Percentiles rank a stretch among this genome's conserved stretches.
Conservation (phyloP, 106 monocot genomes). For the Ottelia alismoides region DNA sequence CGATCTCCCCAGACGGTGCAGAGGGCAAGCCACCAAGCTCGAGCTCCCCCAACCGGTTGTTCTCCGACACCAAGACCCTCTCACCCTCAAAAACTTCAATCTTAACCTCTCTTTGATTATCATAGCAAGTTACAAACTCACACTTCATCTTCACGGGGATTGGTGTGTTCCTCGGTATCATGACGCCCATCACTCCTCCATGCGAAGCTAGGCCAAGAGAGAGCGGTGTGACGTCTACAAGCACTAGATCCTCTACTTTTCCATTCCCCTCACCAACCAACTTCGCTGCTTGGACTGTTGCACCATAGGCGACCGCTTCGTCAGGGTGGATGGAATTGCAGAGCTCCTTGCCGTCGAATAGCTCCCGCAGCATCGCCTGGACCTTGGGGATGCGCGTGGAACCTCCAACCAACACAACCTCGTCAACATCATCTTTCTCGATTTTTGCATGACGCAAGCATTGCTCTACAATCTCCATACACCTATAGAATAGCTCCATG, state of each 20-base stretch:
- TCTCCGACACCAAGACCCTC: constrained; percentile 1
- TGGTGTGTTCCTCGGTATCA: no score
- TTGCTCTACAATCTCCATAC: constrained; percentile 51
- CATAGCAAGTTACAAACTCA: constrained; percentile 38
- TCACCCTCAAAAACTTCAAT: constrained; percentile 42
- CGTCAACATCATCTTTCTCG: constrained; percentile 1
- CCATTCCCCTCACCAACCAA: constrained; percentile 19
- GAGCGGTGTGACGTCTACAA: constrained; percentile 26
- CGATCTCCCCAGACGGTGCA: constrained; percentile 38
- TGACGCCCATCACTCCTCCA: no score
- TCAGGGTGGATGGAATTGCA: constrained; percentile 10
- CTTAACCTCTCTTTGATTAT: constrained; percentile 38
- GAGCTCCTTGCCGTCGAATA: no score
- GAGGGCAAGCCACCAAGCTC: constrained; percentile 52
- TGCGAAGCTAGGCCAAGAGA: constrained; percentile 18
- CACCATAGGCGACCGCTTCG: constrained; percentile 8
- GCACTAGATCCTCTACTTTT: constrained; percentile 30
- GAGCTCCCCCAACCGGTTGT: constrained; percentile 35
- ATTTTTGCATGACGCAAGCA: constrained; percentile 33
- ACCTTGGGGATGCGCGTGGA: constrained; percentile 24
- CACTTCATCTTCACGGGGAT: constrained; percentile 52
- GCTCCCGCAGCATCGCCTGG: constrained; percentile 30
- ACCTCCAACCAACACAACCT: constrained; percentile 11
- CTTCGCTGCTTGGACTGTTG: constrained; percentile 7
- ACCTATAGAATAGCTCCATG: constrained; percentile 43